Evolutionary conservation across 257 asterid species (phyloP).

Genomic region (Petrea volubilis): DNA sequence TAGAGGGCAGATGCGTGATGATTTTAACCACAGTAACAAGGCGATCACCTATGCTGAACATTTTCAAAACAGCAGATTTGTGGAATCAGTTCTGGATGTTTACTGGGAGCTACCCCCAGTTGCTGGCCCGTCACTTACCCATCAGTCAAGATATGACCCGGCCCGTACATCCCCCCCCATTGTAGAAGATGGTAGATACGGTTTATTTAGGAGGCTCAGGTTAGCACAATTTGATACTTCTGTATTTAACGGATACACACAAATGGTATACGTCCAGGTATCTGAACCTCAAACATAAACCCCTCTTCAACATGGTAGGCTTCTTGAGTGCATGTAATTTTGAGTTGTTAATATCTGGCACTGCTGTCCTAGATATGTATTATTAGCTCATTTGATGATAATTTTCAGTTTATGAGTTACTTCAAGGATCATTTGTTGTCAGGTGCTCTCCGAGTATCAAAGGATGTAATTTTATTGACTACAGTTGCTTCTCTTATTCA

Average conservation of each 20-base stretch:
- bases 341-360: slow-evolving; percentile 27
- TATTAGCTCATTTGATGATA: slow-evolving; percentile 18
- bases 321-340: slow-evolving; percentile 27
- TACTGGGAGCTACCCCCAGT: slow-evolving; percentile 99
- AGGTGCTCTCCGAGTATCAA: neutral
- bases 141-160: slow-evolving; percentile 94
- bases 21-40: slow-evolving; percentile 88
- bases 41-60: slow-evolving; percentile 63
- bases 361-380: slow-evolving; percentile 11
- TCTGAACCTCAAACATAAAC: slow-evolving; percentile 50
- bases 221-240: slow-evolving; percentile 62
- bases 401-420: slow-evolving; percentile 14
- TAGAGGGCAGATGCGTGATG: slow-evolving; percentile 85
- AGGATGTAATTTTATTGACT: neutral
- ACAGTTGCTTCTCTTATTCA: slow-evolving; percentile 8
- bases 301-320: slow-evolving; percentile 12
- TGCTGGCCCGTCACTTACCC: slow-evolving; percentile 97
- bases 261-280: slow-evolving; percentile 91
- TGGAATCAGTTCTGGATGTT: slow-evolving; percentile 79
- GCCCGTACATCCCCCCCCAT: slow-evolving; percentile 79
- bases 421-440: neutral
- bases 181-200: slow-evolving; percentile 84
- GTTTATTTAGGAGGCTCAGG: slow-evolving; percentile 73
- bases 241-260: slow-evolving; percentile 97
- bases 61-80: slow-evolving; percentile 81